Conservation (phyloP, 345 rosid species). For the Hirschfeldia incana region DNA sequence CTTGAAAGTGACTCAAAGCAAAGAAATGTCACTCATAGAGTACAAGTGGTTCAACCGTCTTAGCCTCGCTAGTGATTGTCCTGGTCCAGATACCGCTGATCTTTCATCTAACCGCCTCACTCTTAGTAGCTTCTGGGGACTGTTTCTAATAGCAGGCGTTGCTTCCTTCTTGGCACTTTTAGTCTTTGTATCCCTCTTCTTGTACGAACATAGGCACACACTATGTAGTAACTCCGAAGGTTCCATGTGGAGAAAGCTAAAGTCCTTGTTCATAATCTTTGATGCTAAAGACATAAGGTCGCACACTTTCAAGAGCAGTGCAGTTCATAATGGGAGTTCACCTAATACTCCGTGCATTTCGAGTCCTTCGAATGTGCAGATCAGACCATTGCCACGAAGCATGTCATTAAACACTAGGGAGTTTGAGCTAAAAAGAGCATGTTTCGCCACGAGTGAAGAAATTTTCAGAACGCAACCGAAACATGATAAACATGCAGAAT, state of each 20-base stretch:
- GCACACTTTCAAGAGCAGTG: slow-evolving; percentile 35
- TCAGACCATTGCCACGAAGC: slow-evolving; percentile 17
- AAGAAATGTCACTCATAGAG: slow-evolving; percentile 29
- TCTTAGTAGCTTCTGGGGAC: slow-evolving; percentile 45
- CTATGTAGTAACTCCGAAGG: slow-evolving; percentile 19
- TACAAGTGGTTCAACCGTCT: background rate
- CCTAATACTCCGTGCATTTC: slow-evolving; percentile 13
- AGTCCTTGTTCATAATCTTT: slow-evolving; percentile 26
- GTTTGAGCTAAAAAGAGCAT: slow-evolving; percentile 27
- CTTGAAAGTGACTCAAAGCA: slow-evolving; percentile 44
- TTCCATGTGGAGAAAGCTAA: slow-evolving; percentile 36
- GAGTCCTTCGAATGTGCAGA: slow-evolving; percentile 29
- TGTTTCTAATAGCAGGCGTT: slow-evolving; percentile 46
- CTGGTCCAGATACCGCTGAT: slow-evolving; percentile 4
- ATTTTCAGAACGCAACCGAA: background rate
- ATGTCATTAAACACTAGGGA: slow-evolving; percentile 1
- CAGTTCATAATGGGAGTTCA: slow-evolving; percentile 27
- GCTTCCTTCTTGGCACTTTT: slow-evolving; percentile 44
- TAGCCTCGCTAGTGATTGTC: background rate
- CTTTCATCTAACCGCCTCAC: slow-evolving; percentile 40
- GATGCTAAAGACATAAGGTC: slow-evolving; percentile 41
- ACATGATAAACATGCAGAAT: slow-evolving; percentile 4
- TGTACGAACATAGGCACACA: slow-evolving; percentile 14
- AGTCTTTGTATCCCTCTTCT: slow-evolving; percentile 16
- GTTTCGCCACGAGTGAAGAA: slow-evolving; percentile 8